Evolutionary conservation across 73 alveolate genomes (phyloP), one percentile per base, ranked within the genome.

Genomic region (Tetrahymena elliotti): DNA sequence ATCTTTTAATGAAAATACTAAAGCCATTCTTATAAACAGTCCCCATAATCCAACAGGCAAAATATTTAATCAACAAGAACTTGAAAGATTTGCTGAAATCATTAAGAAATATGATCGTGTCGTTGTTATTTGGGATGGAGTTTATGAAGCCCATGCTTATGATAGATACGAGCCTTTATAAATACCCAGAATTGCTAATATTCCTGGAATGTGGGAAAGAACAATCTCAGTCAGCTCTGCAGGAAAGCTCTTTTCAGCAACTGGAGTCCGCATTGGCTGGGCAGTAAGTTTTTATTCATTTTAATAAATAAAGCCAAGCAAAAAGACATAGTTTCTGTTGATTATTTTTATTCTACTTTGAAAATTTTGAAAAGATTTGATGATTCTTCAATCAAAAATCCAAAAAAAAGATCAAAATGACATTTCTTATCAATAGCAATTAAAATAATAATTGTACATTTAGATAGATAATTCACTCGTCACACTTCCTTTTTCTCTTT

Each of bases 251-350:
- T 82, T 97, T 95, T 95, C 97, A 53, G 54, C 95, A 24, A 96
- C 97, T 31, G 98, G 98, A 18, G 96, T 98, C 97, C 96, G 95
- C 82, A 93, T 96, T 1, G 98, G 98, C 22, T 97, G 98, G 98
- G 40, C 93, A 36, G 88, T 68, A 68, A 68, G 10, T 68, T 68
- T 54, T 54, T 27, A 18, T 68, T 68, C 10, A 4, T 27, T 68
- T 68, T 68, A 16, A 68, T 11, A 10, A 82, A 83, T 20, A 96
- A 1, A 18, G 24, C 36, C 1, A 27, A 68, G 36, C 38, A 68
- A 68, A 68, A 22, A n/a, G 33, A 18, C 16, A 4, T 22, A 16
- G 2, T n/a, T 68, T 68, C n/a, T 68, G 16, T 6, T 0, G 15
- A 16, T 1, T 36, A 68, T 68, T 68, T 68, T 68, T 68, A 31